Evolutionary conservation across 2,329 filamentous ascomycete genomes (phyloP).

Genomic region (Monosporascus sp.): DNA sequence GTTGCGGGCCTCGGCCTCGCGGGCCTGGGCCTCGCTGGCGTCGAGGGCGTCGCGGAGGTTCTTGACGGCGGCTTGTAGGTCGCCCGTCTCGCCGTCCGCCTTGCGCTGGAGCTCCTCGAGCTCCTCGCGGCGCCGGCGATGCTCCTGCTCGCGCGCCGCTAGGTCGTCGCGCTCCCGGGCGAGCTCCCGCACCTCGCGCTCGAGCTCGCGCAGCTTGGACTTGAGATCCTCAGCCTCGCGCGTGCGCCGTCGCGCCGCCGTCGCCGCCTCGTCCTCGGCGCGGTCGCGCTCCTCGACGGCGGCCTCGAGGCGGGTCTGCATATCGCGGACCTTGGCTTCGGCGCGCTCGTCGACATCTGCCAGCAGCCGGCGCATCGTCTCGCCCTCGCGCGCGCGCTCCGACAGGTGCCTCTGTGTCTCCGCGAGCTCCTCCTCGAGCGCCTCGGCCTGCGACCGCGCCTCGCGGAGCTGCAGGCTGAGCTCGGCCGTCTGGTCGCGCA

Average conservation of each 20-base stretch:
- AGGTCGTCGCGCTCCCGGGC: constrained; percentile 74
- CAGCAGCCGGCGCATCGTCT: constrained; percentile 88
- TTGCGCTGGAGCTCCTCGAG: constrained; percentile 66
- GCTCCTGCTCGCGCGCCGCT: constrained; percentile 66
- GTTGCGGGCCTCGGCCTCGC: constrained; percentile 79
- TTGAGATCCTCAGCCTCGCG: constrained; percentile 86
- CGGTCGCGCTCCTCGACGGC: constrained; percentile 92
- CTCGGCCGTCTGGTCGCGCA: constrained; percentile 89
- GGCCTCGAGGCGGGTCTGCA: constrained; percentile 81
- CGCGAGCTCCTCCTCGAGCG: constrained; percentile 83
- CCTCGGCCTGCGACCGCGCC: constrained; percentile 73
- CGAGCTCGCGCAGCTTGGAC: constrained; percentile 71
- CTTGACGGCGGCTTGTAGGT: constrained; percentile 70
- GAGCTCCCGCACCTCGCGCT: constrained; percentile 67
- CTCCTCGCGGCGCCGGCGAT: constrained; percentile 68
- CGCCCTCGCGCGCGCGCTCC: constrained; percentile 84
- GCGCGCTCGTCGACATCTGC: constrained; percentile 80
- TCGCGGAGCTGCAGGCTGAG: constrained; percentile 90
- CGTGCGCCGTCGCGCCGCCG: constrained; percentile 66
- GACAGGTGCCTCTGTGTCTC: constrained; percentile 82
- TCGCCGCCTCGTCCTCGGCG: constrained; percentile 83
- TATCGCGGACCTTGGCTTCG: constrained; percentile 78
- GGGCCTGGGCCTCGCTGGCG: constrained; percentile 77
- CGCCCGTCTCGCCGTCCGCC: constrained; percentile 66
- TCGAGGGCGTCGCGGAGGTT: constrained; percentile 78